Evolutionary conservation across 2,329 filamentous ascomycete species (phyloP).

Genomic region (Lithohypha guttulata): DNA sequence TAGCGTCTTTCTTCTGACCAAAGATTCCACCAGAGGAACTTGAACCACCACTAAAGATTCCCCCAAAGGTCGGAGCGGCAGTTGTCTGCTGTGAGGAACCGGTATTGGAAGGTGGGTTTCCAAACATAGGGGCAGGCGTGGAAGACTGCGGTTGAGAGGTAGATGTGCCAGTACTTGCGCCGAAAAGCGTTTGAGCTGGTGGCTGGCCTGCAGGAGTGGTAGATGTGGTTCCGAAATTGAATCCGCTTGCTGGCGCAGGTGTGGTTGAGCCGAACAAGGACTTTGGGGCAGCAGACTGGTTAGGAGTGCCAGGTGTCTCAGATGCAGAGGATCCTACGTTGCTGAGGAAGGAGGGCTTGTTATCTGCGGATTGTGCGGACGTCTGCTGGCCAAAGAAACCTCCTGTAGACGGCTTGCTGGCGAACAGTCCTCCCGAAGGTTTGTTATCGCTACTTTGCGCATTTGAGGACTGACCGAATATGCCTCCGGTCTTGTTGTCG

Average conservation of each 20-base stretch:
- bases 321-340: constrained; percentile 12
- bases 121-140: constrained; percentile 5
- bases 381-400: not conserved
- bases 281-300: constrained; percentile 21
- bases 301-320: constrained; percentile 13
- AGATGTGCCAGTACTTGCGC: constrained; percentile 23
- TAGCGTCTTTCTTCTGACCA: not conserved
- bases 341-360: constrained; percentile 10
- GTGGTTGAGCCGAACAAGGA: constrained; percentile 27
- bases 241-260: constrained; percentile 29
- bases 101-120: constrained; percentile 12
- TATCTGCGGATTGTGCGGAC: constrained; percentile 5
- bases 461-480: not conserved
- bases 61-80: constrained; percentile 10
- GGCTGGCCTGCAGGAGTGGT: constrained; percentile 43
- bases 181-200: constrained; percentile 25
- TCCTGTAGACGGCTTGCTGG: not conserved
- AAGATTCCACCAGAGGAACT: not conserved
- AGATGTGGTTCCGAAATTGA: constrained; percentile 31
- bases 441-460: not conserved
- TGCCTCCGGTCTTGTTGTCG: not conserved
- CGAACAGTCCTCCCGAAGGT: not conserved
- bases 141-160: constrained; percentile 1
- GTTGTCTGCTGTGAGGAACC: too few species aligned
- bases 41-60: too few species aligned